A percentile compares a stretch with the other conserved stretches of the same genome.
These are phyloP conservation scores for Suillus hirtellus DNA, from an alignment of 768 basidiomycete species.

Conservation along the genomic window DNA sequence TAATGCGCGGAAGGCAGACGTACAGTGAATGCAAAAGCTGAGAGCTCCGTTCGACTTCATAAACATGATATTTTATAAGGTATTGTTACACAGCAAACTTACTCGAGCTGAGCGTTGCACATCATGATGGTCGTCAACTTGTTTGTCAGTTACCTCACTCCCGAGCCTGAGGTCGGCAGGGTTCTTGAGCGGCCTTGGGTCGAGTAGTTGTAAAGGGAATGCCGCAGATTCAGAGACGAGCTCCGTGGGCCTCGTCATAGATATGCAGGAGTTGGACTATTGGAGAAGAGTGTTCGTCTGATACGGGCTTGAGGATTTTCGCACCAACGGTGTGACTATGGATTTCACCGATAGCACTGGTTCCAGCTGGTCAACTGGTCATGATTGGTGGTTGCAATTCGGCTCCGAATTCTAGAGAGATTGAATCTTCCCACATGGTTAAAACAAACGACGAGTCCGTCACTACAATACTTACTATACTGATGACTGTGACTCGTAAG, in stretches of 20 bases:
- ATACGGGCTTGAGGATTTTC: constrained; percentile 20
- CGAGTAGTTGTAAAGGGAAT: constrained; percentile 19
- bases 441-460: neutral
- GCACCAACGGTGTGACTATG: constrained; percentile 1
- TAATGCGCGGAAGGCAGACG: constrained; percentile 6
- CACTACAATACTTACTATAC: no score
- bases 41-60: neutral
- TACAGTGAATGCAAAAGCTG: constrained; percentile 24
- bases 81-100: constrained; percentile 11
- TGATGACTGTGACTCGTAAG: no score
- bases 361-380: no score
- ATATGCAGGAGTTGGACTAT: neutral
- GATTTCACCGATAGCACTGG: neutral
- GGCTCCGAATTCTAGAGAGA: neutral
- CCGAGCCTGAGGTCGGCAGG: constrained; percentile 13
- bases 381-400: neutral
- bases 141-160: constrained; percentile 25
- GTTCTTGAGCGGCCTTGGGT: constrained; percentile 10
- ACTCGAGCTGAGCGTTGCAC: constrained; percentile 24
- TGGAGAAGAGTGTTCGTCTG: constrained; percentile 12
- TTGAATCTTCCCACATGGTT: neutral
- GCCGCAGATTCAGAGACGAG: constrained; percentile 16
- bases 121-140: constrained; percentile 14
- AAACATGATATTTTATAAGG: neutral
- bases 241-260: constrained; percentile 24